Base-by-base conservation (phyloP, 1,284 basidiomycete genomes). In the Heterobasidion occidentale region DNA sequence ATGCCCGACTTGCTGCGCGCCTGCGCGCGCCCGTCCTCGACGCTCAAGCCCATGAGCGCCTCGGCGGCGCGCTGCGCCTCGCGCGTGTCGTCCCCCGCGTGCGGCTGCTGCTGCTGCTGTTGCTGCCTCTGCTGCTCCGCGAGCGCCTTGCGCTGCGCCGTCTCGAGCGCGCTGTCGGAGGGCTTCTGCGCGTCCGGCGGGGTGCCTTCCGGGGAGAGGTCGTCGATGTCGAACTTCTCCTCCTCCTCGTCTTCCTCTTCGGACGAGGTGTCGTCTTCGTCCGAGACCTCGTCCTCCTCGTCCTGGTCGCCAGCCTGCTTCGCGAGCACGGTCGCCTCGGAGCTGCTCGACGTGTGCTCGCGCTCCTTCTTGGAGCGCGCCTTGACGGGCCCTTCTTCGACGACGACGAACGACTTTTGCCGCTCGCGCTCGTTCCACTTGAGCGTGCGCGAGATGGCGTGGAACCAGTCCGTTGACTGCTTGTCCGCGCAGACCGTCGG, bases 381-480 rank as follows among this genome's bases (percentile, higher is more conserved):
- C 63, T 75, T 81, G 11, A 74, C 67, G 1, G 79, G 83, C 33
- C 83, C 85, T 68, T 96, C 93, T 67, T 97, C 94, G 34, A 98
- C 92, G n/a, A 98, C 91, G 46, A 98, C 94, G 65, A 98, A 98
- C 5, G 92, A 95, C 70, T 97, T 98, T 67, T 98, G 95, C 48
- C 94, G 84, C 71, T 98, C 94, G 19, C 97, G 86, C 70, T 99
- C 94, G 73, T 98, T 98, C 93, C 94, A 98, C 68, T 95, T 94
- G 55, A 98, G 78, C 8, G 94, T 98, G n/a, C 94, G 81, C 36
- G 90, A 91, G 61, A 98, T 99, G 9, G 94, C 84, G 60, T 93
- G 86, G 84, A 99, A 99, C 97, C 97, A 99, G 68, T 99, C 96
- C 3, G 90, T 94, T 7, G 92, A 95, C 70, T 98, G 95, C 62